phyloP scores from a whole-genome alignment of 495 filamentous ascomycete species.

The Neurospora tetrasperma region DNA sequence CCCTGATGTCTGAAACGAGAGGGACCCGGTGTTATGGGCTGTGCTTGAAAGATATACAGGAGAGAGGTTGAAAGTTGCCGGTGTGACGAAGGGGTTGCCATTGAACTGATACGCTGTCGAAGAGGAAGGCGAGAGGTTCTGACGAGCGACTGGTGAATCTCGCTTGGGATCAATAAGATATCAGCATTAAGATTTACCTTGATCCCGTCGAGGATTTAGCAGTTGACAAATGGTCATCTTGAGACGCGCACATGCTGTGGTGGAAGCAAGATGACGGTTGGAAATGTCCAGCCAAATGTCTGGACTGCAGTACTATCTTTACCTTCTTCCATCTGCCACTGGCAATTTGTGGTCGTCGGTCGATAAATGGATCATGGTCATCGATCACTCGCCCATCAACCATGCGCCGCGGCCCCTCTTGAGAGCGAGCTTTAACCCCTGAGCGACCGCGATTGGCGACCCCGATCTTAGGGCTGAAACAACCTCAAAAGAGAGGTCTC shows the following conservation, averaged over 20 bases:
- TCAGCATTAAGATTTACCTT: not conserved
- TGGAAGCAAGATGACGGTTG: not conserved
- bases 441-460: not conserved
- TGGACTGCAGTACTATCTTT: no score
- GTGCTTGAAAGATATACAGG: not conserved
- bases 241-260: not conserved
- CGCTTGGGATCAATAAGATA: not conserved
- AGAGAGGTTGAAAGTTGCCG: not conserved
- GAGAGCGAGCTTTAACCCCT: not conserved
- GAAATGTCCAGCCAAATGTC: not conserved
- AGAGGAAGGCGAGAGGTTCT: not conserved
- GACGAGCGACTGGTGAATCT: not conserved
- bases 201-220: not conserved
- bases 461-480: constrained; percentile 1
- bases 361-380: not conserved
- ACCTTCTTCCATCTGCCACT: not conserved
- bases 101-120: no score
- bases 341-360: not conserved
- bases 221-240: not conserved
- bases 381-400: not conserved
- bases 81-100: no score
- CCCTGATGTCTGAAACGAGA: not conserved
- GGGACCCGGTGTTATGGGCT: not conserved
- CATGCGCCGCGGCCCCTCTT: not conserved
- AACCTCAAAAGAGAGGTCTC: not conserved